These are phyloP conservation scores for Geotrichum aggregatum DNA, from an alignment of 1,139 yeast genomes.

Conservation along the genomic window DNA sequence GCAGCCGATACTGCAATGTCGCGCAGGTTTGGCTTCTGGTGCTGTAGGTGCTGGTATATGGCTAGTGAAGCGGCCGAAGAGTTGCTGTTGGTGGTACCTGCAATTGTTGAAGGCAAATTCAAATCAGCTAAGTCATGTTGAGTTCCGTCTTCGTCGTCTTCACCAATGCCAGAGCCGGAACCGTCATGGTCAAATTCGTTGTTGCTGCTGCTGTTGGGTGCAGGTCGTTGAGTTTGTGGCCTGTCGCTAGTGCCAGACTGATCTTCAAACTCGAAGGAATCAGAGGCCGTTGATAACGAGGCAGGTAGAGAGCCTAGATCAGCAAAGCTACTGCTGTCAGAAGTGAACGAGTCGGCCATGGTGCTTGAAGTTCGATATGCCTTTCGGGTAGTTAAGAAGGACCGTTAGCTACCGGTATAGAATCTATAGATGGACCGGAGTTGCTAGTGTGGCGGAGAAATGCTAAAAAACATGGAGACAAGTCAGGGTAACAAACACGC, in stretches of 20 bases:
- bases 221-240: not conserved
- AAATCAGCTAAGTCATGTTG: not conserved
- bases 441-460: no score
- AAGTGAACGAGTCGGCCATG: not conserved
- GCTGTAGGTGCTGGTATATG: not conserved
- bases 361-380: no score
- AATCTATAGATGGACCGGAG: no score
- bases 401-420: no score
- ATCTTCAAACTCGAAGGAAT: not conserved
- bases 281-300: not conserved
- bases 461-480: no score
- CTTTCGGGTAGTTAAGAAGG: no score
- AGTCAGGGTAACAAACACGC: no score
- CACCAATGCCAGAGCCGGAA: not conserved
- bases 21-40: slow-evolving; percentile 4
- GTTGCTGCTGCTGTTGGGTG: not conserved
- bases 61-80: not conserved
- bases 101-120: not conserved
- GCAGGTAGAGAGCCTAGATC: not conserved
- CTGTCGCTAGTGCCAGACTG: not conserved
- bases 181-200: no score
- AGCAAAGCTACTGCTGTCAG: slow-evolving; percentile 4
- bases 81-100: no score
- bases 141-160: slow-evolving; percentile 7
- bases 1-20: slow-evolving; percentile 36